These are phyloP conservation scores for Aspergillus piperis DNA, from an alignment of 2,329 filamentous ascomycete genomes.

Conservation along the genomic window DNA sequence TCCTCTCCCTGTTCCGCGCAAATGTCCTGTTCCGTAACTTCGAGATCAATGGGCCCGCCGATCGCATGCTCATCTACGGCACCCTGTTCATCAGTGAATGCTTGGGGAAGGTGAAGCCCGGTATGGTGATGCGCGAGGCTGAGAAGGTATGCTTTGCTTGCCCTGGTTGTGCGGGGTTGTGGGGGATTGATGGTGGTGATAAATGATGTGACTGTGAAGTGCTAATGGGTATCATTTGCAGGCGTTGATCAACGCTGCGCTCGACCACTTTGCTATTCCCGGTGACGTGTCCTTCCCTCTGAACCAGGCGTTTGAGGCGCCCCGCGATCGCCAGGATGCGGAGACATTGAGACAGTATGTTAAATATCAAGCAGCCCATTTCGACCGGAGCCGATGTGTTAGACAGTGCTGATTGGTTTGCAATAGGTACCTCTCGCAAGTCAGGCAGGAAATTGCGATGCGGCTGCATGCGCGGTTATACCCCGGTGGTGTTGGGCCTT, in stretches of 20 bases:
- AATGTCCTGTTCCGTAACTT: constrained; percentile 99
- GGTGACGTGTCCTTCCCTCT: constrained; percentile 90
- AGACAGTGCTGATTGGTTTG: background rate
- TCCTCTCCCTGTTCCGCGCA: constrained; percentile 87
- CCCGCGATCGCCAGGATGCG: constrained; percentile 81
- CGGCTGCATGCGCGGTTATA: constrained; percentile 86
- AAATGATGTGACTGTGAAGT: background rate
- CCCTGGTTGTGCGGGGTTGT: background rate
- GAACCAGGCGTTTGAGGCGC: constrained; percentile 95
- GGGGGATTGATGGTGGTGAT: no score
- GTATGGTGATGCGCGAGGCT: constrained; percentile 64
- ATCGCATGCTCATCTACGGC: constrained; percentile 92
- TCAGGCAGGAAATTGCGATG: constrained; percentile 84
- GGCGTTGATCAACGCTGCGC: constrained; percentile 84
- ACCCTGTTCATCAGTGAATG: constrained; percentile 94
- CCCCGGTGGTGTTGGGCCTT: constrained; percentile 69
- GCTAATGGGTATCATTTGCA: constrained; percentile 49
- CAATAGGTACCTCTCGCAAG: constrained; percentile 68
- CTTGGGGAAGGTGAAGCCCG: constrained; percentile 80
- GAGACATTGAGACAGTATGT: constrained; percentile 82
- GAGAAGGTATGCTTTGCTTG: constrained; percentile 55
- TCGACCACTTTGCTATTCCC: constrained; percentile 93
- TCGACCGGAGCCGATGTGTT: background rate
- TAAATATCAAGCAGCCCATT: background rate
- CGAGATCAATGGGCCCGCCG: constrained; percentile 94